Percentiles rank a stretch among this genome's conserved stretches.
Evolutionary conservation across 2,329 filamentous ascomycete species (phyloP).

Genomic region (Pseudogymnoascus sp.): DNA sequence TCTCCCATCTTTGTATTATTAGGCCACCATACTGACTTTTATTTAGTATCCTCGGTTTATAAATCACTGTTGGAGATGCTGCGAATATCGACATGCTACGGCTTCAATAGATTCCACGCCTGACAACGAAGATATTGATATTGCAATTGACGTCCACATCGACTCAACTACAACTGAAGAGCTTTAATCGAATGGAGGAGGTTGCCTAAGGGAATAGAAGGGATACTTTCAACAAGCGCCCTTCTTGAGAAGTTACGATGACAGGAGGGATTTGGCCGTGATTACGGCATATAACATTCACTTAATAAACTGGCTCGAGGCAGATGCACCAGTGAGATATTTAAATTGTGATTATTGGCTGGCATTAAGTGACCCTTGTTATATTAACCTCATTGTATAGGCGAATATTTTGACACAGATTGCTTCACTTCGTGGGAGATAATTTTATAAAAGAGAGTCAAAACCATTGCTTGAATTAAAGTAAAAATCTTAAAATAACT

Average conservation of each 20-base stretch:
- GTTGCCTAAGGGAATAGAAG: background rate
- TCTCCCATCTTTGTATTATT: background rate
- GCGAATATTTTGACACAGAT: background rate
- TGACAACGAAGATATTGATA: background rate
- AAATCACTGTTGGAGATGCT: background rate
- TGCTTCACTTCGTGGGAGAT: background rate
- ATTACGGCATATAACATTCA: background rate
- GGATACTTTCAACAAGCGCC: background rate
- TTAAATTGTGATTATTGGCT: background rate
- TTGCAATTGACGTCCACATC: background rate
- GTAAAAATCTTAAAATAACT: background rate
- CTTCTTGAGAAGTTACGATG: background rate
- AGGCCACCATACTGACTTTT: background rate
- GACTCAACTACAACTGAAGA: background rate
- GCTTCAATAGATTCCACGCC: background rate
- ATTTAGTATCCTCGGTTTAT: background rate
- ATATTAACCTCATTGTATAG: too few relatives aligned
- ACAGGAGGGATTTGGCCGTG: too few relatives aligned
- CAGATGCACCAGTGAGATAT: background rate
- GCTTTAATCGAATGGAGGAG: background rate
- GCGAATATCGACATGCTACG: background rate
- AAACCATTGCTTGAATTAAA: background rate
- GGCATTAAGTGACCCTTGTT: background rate
- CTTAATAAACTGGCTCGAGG: background rate
- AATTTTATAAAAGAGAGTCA: background rate